Percentiles rank a stretch among this genome's conserved stretches.
Evolutionary conservation across 2,329 filamentous ascomycete genomes (phyloP).

Genomic region (Fusarium abutilonis): DNA sequence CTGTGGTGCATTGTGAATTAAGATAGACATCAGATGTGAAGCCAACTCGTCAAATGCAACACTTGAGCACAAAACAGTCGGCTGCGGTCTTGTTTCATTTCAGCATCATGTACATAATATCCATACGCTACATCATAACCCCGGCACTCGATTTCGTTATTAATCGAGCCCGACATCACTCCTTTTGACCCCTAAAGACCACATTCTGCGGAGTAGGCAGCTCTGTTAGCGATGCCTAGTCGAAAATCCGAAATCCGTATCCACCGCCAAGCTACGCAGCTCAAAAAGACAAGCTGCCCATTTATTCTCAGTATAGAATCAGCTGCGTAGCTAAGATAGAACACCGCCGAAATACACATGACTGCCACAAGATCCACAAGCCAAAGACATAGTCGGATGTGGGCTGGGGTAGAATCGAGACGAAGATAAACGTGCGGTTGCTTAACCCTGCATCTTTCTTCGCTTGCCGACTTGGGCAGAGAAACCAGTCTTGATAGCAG

Average conservation of each 20-base stretch:
- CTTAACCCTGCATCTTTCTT: slow-evolving; percentile 89
- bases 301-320: slow-evolving; percentile 4
- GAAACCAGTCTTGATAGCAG: slow-evolving; percentile 99
- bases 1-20: background rate
- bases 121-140: slow-evolving; percentile 44
- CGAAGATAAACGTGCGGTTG: slow-evolving; percentile 12
- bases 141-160: slow-evolving; percentile 33
- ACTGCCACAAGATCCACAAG: slow-evolving; percentile 19
- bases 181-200: slow-evolving; percentile 36
- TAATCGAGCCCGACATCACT: slow-evolving; percentile 30
- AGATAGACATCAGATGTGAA: no score
- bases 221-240: slow-evolving; percentile 33
- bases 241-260: slow-evolving; percentile 34
- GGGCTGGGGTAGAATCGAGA: slow-evolving; percentile 14
- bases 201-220: slow-evolving; percentile 28
- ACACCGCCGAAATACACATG: slow-evolving; percentile 14
- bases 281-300: slow-evolving; percentile 6
- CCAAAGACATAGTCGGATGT: slow-evolving; percentile 14
- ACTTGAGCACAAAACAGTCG: background rate
- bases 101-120: slow-evolving; percentile 45
- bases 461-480: slow-evolving; percentile 99
- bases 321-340: slow-evolving; percentile 22
- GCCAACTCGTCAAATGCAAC: background rate
- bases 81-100: slow-evolving; percentile 44
- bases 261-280: slow-evolving; percentile 20